phyloP scores from a whole-genome alignment of 1,139 yeast species.

The Saccharomycopsis hybrid region DNA sequence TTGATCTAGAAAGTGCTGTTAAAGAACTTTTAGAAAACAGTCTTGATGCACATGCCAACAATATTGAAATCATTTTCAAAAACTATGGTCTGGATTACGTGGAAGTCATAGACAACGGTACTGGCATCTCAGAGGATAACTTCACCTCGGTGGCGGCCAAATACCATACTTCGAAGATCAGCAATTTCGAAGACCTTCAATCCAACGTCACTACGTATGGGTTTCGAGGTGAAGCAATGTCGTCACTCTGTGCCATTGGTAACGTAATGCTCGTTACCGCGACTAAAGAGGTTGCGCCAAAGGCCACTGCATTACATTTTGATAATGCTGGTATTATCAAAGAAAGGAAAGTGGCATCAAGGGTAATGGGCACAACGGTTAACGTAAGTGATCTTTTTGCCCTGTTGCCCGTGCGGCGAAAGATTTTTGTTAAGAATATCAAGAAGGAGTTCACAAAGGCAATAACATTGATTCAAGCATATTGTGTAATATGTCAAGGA shows the following conservation, averaged over 20 bases:
- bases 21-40: conserved; percentile 87
- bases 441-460: conserved; percentile 71
- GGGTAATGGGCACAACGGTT: conserved; percentile 56
- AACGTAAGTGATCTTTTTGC: conserved; percentile 47
- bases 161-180: conserved; percentile 76
- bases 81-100: conserved; percentile 73
- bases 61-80: conserved; percentile 57
- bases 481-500: conserved; percentile 54
- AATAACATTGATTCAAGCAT: conserved; percentile 55
- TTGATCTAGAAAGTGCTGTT: conserved; percentile 66
- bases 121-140: conserved; percentile 59
- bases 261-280: conserved; percentile 52
- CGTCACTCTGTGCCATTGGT: conserved; percentile 64
- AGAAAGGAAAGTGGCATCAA: conserved; percentile 38
- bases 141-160: conserved; percentile 57
- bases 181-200: conserved; percentile 46
- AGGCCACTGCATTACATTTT: conserved; percentile 49
- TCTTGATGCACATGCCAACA: conserved; percentile 67
- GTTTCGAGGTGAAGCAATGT: conserved; percentile 81
- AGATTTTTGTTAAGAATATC: conserved; percentile 60
- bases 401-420: conserved; percentile 66
- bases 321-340: conserved; percentile 46
- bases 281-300: conserved; percentile 43
- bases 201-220: conserved; percentile 54
- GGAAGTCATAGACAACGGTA: conserved; percentile 72